Conservation (phyloP, 2,329 filamentous ascomycete species). For the Trichoderma koningiopsis region DNA sequence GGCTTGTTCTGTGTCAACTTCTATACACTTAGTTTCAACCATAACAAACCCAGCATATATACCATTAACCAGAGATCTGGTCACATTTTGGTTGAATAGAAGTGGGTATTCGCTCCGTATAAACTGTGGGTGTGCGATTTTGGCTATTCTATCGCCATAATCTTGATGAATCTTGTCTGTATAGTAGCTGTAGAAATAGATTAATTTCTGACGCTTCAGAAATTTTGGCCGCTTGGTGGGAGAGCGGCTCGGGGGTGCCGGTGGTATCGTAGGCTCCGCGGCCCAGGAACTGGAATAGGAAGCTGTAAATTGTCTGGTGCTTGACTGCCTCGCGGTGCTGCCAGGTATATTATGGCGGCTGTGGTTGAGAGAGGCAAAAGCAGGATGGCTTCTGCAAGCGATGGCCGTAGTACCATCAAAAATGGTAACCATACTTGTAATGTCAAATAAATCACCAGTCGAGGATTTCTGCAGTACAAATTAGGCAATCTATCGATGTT, state of each 20-base stretch:
- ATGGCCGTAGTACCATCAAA: constrained; percentile 3
- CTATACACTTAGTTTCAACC: constrained; percentile 84
- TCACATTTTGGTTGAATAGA: not conserved
- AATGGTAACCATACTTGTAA: constrained; percentile 19
- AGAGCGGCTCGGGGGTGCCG: not conserved
- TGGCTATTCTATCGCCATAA: not conserved
- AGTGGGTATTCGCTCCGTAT: not conserved
- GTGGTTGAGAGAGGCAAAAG: constrained; percentile 20
- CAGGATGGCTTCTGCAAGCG: constrained; percentile 14
- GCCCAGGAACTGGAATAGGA: constrained; percentile 18
- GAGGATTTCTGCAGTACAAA: constrained; percentile 8
- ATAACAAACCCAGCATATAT: constrained; percentile 81
- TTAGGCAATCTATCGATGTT: not conserved
- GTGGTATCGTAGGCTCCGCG: constrained; percentile 1
- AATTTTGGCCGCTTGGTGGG: not conserved
- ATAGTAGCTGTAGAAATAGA: not conserved
- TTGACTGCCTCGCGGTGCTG: not conserved
- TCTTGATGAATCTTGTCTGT: not conserved
- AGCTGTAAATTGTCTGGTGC: constrained; percentile 3
- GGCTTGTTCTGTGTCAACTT: constrained; percentile 69
- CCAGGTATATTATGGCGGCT: constrained; percentile 13
- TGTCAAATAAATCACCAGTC: constrained; percentile 8
- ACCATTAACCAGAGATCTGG: constrained; percentile 65
- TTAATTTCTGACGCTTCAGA: not conserved
- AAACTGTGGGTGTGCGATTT: not conserved